Base-by-base conservation (phyloP, 306 rosid species). In the Cicer cuneatum region DNA sequence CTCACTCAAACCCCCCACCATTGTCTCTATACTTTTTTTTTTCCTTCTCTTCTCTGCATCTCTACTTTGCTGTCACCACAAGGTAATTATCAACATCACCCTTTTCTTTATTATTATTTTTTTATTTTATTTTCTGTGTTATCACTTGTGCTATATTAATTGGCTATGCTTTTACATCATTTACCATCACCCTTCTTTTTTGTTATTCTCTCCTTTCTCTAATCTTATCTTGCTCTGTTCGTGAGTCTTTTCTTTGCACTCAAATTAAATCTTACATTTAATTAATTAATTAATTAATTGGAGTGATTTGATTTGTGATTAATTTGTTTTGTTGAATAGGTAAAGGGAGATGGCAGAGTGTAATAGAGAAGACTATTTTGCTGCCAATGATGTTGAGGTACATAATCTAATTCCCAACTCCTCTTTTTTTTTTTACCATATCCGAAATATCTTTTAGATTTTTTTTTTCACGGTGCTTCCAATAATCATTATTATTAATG, bases 271-370 rank as follows among this genome's bases (percentile, higher is more conserved):
- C 81, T 77, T 58, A 46, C 66, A 48, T 70, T 66, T 59, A 33
- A 29, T 53, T 1, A 16, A 65, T 66, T 43, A 7, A 39, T 64
- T 77, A 38, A 19, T 69, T 8, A 38, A 67, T 18, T 18, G 66
- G 42, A 59, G 33, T 59, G 43, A 33, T 29, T 16, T 66, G 5
- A 24, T n/a, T 43, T 48, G 37, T 21, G 62, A 16, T 76, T 41
- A 19, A 41, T 18, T 69, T 47, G 72, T 63, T 77, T 51, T 74
- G 72, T 76, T 70, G 47, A 63, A 13, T 49, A 84, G 86, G 60
- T 69, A 40, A 71, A 54, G 48, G 14, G 77, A 82, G 76, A 91
- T 93, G 98, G 93, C 87, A 66, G 96, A 85, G 19, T 84, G 82
- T 87, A 83, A 83, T 52, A 76, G 86, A 48, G 89, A 87, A 72